Evolutionary conservation across 2,329 filamentous ascomycete species (phyloP).

Genomic region (Neospermospora avenae): DNA sequence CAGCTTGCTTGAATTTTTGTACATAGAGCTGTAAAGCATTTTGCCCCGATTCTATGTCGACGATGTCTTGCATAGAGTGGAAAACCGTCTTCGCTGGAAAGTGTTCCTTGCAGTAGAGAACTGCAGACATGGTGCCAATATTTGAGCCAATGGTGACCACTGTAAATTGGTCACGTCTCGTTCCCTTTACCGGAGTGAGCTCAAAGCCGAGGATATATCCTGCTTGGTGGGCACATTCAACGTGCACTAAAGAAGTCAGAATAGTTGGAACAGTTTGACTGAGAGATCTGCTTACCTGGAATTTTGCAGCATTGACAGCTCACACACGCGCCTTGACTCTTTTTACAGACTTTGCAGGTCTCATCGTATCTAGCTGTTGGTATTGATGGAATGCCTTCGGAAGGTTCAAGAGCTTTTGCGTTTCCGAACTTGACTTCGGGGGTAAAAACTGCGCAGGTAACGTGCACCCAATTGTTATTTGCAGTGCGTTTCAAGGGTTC

Average conservation of each 20-base stretch:
- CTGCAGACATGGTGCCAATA: slow-evolving; percentile 77
- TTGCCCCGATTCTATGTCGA: slow-evolving; percentile 60
- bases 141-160: slow-evolving; percentile 80
- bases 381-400: slow-evolving; percentile 86
- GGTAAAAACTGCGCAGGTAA: slow-evolving; percentile 87
- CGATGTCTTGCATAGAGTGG: slow-evolving; percentile 74
- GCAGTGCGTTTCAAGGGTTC: slow-evolving; percentile 91
- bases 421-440: slow-evolving; percentile 91
- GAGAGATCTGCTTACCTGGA: slow-evolving; percentile 35
- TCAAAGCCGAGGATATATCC: slow-evolving; percentile 88
- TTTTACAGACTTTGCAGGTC: slow-evolving; percentile 80
- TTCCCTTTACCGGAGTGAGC: slow-evolving; percentile 83
- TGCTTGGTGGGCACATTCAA: slow-evolving; percentile 83
- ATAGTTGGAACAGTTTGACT: not conserved
- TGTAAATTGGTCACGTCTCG: slow-evolving; percentile 74
- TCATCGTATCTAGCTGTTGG: slow-evolving; percentile 70
- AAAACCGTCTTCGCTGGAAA: slow-evolving; percentile 66
- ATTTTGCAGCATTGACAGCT: slow-evolving; percentile 72
- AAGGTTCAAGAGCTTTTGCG: slow-evolving; percentile 75
- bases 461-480: slow-evolving; percentile 98
- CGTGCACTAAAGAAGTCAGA: slow-evolving; percentile 54
- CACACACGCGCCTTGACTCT: slow-evolving; percentile 72
- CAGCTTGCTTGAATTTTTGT: slow-evolving; percentile 90
- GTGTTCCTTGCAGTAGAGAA: slow-evolving; percentile 91
- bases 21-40: slow-evolving; percentile 85